Conservation (phyloP, 208 protist genomes). For the Strigomonas culicis region DNA sequence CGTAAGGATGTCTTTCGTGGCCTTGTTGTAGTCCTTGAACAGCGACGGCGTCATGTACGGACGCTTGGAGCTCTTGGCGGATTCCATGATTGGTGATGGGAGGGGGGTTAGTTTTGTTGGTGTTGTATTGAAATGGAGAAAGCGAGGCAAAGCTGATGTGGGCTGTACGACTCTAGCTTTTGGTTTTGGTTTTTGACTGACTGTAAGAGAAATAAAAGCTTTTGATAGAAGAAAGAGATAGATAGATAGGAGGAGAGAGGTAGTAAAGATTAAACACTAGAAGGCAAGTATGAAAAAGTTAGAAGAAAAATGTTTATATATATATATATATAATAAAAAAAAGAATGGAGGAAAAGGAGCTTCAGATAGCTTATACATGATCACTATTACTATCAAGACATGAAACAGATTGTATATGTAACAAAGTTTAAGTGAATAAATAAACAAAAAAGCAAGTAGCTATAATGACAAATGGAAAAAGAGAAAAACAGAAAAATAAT, state of each 20-base stretch:
- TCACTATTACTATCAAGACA: constrained; percentile 1
- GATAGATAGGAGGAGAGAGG: neutral
- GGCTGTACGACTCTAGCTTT: too few species aligned
- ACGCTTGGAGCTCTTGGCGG: constrained; percentile 8
- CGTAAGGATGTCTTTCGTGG: constrained; percentile 66
- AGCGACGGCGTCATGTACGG: constrained; percentile 19
- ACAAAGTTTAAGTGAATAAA: neutral
- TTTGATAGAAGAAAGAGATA: neutral
- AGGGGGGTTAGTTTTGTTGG: neutral
- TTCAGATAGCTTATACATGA: constrained; percentile 1
- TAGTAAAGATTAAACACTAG: neutral
- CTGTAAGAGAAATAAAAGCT: neutral
- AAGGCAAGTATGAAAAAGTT: neutral
- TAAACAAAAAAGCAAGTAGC: neutral
- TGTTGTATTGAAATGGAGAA: neutral
- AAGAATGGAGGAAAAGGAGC: neutral
- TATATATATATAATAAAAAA: neutral
- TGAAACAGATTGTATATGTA: neutral
- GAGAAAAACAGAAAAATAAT: neutral
- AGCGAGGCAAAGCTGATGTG: too few species aligned
- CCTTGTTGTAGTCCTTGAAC: constrained; percentile 86
- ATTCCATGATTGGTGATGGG: constrained; percentile 1
- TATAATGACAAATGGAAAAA: neutral
- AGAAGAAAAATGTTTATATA: neutral
- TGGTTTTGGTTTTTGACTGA: neutral